phyloP scores from a whole-genome alignment of 768 basidiomycete genomes.

The Mycena vitilis region DNA sequence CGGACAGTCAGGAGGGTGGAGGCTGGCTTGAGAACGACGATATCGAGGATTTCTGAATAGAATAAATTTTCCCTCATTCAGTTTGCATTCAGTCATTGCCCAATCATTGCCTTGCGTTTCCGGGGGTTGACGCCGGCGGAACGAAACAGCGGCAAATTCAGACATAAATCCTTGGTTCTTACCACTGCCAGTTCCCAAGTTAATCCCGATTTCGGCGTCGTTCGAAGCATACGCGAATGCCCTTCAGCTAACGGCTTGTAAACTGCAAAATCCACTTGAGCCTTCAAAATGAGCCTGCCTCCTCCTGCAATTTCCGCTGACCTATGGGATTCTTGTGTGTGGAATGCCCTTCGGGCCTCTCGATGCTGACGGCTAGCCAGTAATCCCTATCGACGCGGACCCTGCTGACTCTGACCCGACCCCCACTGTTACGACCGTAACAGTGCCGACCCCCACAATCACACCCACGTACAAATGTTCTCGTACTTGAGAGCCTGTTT shows the following conservation, averaged over 20 bases:
- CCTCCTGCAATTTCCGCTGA: slow-evolving; percentile 21
- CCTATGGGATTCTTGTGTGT: slow-evolving; percentile 33
- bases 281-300: slow-evolving; percentile 9
- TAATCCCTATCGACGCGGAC: slow-evolving; percentile 29
- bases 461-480: slow-evolving; percentile 12
- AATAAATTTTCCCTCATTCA: not conserved
- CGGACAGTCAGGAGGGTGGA: slow-evolving; percentile 50
- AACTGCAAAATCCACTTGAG: no score
- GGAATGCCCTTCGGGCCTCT: not conserved
- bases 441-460: not conserved
- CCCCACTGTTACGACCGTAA: not conserved
- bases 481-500: not conserved
- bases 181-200: no score
- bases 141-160: slow-evolving; percentile 22
- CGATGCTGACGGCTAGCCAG: slow-evolving; percentile 13
- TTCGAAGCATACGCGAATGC: slow-evolving; percentile 3
- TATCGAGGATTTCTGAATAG: slow-evolving; percentile 44
- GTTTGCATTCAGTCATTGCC: no score
- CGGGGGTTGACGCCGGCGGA: not conserved
- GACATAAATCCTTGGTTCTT: not conserved
- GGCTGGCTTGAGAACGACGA: slow-evolving; percentile 44
- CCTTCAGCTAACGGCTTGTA: not conserved
- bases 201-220: no score
- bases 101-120: not conserved
- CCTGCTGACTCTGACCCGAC: slow-evolving; percentile 16